These are phyloP conservation scores for Fraxinus floribunda DNA, from an alignment of 305 asterid species.

Conservation along the genomic window DNA sequence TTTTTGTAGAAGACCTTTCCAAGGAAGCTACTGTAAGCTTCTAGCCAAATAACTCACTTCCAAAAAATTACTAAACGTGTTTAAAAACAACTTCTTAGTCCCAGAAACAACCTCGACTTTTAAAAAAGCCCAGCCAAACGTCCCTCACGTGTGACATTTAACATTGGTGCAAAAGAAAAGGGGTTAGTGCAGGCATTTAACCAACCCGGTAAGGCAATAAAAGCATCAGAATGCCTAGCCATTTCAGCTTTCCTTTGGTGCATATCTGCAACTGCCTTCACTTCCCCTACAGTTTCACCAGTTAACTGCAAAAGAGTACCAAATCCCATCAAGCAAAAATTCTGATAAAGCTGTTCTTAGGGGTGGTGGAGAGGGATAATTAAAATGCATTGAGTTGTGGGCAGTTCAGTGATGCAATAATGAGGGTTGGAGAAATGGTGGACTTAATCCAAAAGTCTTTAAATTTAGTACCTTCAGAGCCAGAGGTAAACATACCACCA, in stretches of 20 bases:
- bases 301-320: slow-evolving; percentile 68
- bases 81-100: background rate
- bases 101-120: background rate
- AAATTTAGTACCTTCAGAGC: slow-evolving; percentile 32
- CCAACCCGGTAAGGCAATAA: slow-evolving; percentile 96
- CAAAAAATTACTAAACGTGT: background rate
- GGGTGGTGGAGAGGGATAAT: slow-evolving; percentile 18
- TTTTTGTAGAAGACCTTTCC: background rate
- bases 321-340: slow-evolving; percentile 22
- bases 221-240: slow-evolving; percentile 94
- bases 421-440: slow-evolving; percentile 36
- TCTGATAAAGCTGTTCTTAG: slow-evolving; percentile 12
- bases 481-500: slow-evolving; percentile 24
- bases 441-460: slow-evolving; percentile 31
- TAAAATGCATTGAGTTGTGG: slow-evolving; percentile 35
- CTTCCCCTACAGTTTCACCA: slow-evolving; percentile 97
- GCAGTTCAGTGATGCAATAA: slow-evolving; percentile 59
- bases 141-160: background rate
- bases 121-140: background rate
- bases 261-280: slow-evolving; percentile 97
- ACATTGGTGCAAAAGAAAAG: background rate
- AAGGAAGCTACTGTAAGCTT: background rate
- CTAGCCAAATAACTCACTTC: background rate
- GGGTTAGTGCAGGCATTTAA: slow-evolving; percentile 20
- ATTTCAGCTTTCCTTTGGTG: slow-evolving; percentile 98